Evolutionary conservation across 2,329 filamentous ascomycete genomes (phyloP).

Genomic region (Corniculantispora saksenae): DNA sequence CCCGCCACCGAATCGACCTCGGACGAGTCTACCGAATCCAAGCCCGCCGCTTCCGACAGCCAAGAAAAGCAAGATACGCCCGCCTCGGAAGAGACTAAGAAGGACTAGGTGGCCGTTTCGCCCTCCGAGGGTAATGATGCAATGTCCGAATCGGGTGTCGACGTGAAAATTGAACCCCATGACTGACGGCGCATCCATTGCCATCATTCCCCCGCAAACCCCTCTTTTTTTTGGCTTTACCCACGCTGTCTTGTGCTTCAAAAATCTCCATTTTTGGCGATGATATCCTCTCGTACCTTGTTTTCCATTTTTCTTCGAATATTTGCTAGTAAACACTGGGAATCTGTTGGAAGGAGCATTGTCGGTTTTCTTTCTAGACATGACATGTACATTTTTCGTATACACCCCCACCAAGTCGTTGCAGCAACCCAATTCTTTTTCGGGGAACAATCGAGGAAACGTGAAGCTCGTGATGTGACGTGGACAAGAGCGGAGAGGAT

Average conservation of each 20-base stretch:
- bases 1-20: slow-evolving; percentile 17
- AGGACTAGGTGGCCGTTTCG: slow-evolving; percentile 38
- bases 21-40: slow-evolving; percentile 20
- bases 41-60: slow-evolving; percentile 3
- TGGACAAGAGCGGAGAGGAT: not conserved
- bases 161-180: slow-evolving; percentile 13
- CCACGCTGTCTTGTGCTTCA: slow-evolving; percentile 4
- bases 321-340: slow-evolving; percentile 4
- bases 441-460: not conserved
- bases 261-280: slow-evolving; percentile 12
- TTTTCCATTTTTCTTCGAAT: not conserved
- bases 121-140: slow-evolving; percentile 18
- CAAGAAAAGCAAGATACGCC: slow-evolving; percentile 6
- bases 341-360: slow-evolving; percentile 12
- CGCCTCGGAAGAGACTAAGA: slow-evolving; percentile 33
- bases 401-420: not conserved
- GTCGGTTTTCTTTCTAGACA: slow-evolving; percentile 14
- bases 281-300: slow-evolving; percentile 16
- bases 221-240: slow-evolving; percentile 15
- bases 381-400: not conserved
- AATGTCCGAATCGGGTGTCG: slow-evolving; percentile 23
- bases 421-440: not conserved
- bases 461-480: not conserved
- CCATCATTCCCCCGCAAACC: not conserved
- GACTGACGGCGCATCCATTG: not conserved